Percentiles rank a stretch among this genome's conserved stretches.
Evolutionary conservation across 805 yeast species (phyloP).

Genomic region (Candida golubevii): DNA sequence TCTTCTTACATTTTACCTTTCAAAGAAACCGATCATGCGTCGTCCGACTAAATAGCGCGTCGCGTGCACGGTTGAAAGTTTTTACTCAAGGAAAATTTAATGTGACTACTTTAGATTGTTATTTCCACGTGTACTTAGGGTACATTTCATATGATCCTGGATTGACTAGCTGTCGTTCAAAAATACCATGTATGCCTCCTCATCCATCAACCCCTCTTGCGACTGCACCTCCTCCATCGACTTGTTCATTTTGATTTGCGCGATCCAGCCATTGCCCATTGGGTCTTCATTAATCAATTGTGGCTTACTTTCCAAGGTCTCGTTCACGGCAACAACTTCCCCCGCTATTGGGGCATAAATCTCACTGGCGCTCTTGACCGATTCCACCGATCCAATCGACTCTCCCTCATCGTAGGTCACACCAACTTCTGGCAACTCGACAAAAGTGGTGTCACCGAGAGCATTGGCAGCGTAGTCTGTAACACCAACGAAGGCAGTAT

Average conservation of each 20-base stretch:
- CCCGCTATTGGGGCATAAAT: conserved; percentile 86
- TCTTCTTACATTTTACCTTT: too few species aligned
- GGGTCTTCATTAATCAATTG: conserved; percentile 83
- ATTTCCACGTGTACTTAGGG: too few species aligned
- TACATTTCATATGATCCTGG: too few species aligned
- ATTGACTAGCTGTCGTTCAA: conserved; percentile 42
- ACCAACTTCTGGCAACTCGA: conserved; percentile 81
- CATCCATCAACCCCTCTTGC: conserved; percentile 45
- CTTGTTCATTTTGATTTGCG: conserved; percentile 59
- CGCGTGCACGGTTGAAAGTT: too few species aligned
- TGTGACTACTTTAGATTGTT: too few species aligned
- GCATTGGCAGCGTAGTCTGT: conserved; percentile 95
- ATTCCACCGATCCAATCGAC: conserved; percentile 87
- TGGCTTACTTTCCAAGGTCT: conserved; percentile 62
- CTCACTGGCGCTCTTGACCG: conserved; percentile 92
- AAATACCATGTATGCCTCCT: conserved; percentile 52
- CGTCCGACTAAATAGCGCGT: too few species aligned
- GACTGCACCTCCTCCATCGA: conserved; percentile 28
- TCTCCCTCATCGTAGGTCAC: conserved; percentile 65
- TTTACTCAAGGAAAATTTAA: too few species aligned
- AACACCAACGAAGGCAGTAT: conserved; percentile 81
- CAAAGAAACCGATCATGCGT: too few species aligned
- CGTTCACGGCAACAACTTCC: conserved; percentile 68
- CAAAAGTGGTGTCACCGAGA: conserved; percentile 92
- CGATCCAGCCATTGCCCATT: conserved; percentile 91